Conservation (phyloP, 192 early-diverging fungal species). For the Backusella sp. region DNA sequence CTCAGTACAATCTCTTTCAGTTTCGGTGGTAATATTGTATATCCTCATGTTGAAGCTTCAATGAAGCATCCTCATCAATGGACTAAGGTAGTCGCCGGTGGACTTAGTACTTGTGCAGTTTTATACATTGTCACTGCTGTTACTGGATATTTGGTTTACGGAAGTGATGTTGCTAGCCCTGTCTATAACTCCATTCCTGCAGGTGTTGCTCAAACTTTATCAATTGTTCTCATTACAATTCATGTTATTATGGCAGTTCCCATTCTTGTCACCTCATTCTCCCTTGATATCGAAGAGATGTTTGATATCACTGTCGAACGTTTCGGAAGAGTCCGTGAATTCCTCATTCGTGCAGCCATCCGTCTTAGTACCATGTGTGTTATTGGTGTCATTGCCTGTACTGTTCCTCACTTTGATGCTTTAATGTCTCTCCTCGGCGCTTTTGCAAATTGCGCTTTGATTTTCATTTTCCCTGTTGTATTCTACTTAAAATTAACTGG, state of each 20-base stretch:
- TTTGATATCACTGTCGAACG: conserved; percentile 59
- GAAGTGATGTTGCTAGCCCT: conserved; percentile 61
- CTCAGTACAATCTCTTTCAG: conserved; percentile 80
- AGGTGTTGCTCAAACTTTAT: conserved; percentile 57
- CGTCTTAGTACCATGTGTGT: conserved; percentile 55
- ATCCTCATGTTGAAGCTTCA: conserved; percentile 70
- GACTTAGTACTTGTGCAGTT: conserved; percentile 62
- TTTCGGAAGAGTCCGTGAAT: conserved; percentile 49
- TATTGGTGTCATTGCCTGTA: conserved; percentile 59
- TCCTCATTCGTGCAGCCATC: conserved; percentile 51
- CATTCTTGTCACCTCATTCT: conserved; percentile 70
- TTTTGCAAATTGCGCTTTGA: conserved; percentile 71
- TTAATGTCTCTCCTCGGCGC: conserved; percentile 78
- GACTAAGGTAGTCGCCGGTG: conserved; percentile 63
- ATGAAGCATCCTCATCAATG: conserved; percentile 73
- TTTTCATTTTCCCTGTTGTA: conserved; percentile 81
- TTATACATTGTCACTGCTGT: conserved; percentile 71
- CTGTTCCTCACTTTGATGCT: conserved; percentile 77
- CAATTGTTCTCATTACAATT: conserved; percentile 72
- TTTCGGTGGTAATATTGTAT: conserved; percentile 68
- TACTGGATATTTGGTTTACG: conserved; percentile 74
- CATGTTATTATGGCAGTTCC: conserved; percentile 82
- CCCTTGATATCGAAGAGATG: conserved; percentile 71
- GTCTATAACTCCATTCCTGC: conserved; percentile 71
- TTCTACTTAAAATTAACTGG: conserved; percentile 78